phyloP scores from a whole-genome alignment of 2,329 filamentous ascomycete species.

The Fusarium brevicatenulatum region DNA sequence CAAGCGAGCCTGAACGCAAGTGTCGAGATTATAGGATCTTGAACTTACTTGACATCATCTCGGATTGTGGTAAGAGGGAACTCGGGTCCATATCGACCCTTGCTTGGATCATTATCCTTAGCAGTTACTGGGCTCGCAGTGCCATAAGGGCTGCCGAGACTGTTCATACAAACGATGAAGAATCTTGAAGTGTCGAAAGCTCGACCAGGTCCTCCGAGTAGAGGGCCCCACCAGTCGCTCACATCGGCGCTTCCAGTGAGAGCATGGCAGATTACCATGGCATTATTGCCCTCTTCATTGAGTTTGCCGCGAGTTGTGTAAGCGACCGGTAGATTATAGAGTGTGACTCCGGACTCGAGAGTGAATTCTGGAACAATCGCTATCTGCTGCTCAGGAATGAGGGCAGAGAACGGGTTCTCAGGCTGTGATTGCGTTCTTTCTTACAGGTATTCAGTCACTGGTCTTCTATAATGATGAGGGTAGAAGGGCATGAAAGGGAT shows the following conservation, averaged over 20 bases:
- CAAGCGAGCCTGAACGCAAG: background rate
- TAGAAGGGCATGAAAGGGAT: background rate
- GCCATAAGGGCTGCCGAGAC: constrained; percentile 84
- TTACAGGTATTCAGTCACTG: constrained; percentile 72
- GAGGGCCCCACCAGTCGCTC: constrained; percentile 87
- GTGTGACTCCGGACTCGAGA: constrained; percentile 88
- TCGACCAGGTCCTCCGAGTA: constrained; percentile 79
- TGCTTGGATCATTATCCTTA: constrained; percentile 79
- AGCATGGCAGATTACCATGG: constrained; percentile 83
- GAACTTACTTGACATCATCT: constrained; percentile 88
- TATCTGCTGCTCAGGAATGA: constrained; percentile 90
- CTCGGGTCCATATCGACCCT: constrained; percentile 89
- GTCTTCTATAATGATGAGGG: constrained; percentile 46
- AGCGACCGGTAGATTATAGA: constrained; percentile 79
- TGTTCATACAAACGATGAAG: constrained; percentile 89
- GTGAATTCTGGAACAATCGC: constrained; percentile 89
- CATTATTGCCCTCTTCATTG: constrained; percentile 69
- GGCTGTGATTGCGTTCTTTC: constrained; percentile 75
- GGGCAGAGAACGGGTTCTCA: constrained; percentile 88
- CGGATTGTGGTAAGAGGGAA: constrained; percentile 95
- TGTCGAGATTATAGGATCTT: background rate
- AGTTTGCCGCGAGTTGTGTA: constrained; percentile 74
- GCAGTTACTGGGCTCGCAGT: constrained; percentile 89
- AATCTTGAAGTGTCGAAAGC: constrained; percentile 86
- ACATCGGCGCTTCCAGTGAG: constrained; percentile 88